phyloP scores from a whole-genome alignment of 1,284 basidiomycete genomes.

The Pseudozyma pruni region DNA sequence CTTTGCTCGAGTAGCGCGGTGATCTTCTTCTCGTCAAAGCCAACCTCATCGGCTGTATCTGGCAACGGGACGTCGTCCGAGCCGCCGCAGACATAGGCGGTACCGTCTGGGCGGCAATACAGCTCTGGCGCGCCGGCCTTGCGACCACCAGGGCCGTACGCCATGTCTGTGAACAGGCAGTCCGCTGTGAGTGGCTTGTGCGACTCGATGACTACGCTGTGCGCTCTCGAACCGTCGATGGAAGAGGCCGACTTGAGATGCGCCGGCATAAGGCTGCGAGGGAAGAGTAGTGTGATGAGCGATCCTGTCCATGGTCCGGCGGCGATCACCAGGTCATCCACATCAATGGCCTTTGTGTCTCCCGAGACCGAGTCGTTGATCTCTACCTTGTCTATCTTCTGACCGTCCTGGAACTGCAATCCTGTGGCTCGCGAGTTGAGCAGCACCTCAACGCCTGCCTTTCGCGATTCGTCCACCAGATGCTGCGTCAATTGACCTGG shows the following conservation, averaged over 20 bases:
- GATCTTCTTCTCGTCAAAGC: conserved; percentile 65
- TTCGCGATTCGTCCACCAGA: conserved; percentile 74
- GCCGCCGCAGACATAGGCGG: conserved; percentile 68
- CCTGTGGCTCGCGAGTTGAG: conserved; percentile 62
- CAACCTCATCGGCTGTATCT: conserved; percentile 62
- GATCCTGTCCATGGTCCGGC: conserved; percentile 81
- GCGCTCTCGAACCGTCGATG: conserved; percentile 70
- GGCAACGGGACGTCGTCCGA: conserved; percentile 69
- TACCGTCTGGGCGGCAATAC: conserved; percentile 67
- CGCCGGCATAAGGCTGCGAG: conserved; percentile 58
- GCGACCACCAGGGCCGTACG: conserved; percentile 55
- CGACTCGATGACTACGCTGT: conserved; percentile 70
- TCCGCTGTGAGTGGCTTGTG: conserved; percentile 66
- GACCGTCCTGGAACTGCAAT: conserved; percentile 31
- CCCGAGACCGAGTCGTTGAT: conserved; percentile 19
- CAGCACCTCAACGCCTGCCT: conserved; percentile 70
- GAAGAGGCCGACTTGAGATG: conserved; percentile 64
- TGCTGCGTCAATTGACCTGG: conserved; percentile 81
- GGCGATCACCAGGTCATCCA: conserved; percentile 37
- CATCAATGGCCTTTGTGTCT: conserved; percentile 16
- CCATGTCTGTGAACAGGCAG: conserved; percentile 72
- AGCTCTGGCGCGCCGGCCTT: conserved; percentile 53
- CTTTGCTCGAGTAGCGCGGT: conserved; percentile 70
- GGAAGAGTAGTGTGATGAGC: conserved; percentile 72
- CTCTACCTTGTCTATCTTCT: conserved; percentile 37